Evolutionary conservation across 73 alveolate species (phyloP), one percentile per base, ranked within the genome.

Genomic region (Paramecium sonneborni): DNA sequence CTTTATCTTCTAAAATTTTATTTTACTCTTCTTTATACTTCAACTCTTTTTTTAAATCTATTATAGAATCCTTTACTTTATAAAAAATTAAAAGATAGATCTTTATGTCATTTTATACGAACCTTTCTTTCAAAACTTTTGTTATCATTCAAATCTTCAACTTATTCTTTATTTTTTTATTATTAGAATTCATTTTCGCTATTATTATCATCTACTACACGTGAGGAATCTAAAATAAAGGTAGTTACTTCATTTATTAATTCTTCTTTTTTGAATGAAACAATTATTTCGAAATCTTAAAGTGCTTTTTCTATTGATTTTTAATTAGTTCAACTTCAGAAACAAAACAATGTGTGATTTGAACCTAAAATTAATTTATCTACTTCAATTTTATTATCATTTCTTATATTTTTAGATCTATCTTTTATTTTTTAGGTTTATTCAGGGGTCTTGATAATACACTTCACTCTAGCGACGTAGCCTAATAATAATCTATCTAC

Each of bases 401-500:
- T n/a, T 52, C 68, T 52, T 52, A 18, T 1, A 18, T 1, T 18
- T 18, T 52, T 30, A 52, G 68, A 52, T 52, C 68, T 52, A 52
- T n/a, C 68, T 52, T 52, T 52, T 52, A 52, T 18, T 52, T n/a
- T 52, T 52, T 52, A 52, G 68, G 68, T 52, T 52, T n/a, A 52
- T 52, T 52, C 32, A 52, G 32, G 68, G 68, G 34, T 52, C 68
- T 52, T 18, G 68, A 18, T 52, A 52, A 18, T n/a, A 52, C 68
- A 52, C 68, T 52, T 5, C 26, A 52, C 84, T 62, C 44, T n/a
- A 62, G 84, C 84, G 48, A 62, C 84, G 84, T 62, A 62, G 84
- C 84, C 84, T 62, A 62, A 62, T 62, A 62, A 62, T 62, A 62
- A 62, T 62, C 84, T 62, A 62, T 62, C 84, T 62, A 62, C 84